Percentiles rank a stretch among this genome's conserved stretches.
Conservation (phyloP, 495 filamentous ascomycete genomes). For the Podospora pseudopauciseta region DNA sequence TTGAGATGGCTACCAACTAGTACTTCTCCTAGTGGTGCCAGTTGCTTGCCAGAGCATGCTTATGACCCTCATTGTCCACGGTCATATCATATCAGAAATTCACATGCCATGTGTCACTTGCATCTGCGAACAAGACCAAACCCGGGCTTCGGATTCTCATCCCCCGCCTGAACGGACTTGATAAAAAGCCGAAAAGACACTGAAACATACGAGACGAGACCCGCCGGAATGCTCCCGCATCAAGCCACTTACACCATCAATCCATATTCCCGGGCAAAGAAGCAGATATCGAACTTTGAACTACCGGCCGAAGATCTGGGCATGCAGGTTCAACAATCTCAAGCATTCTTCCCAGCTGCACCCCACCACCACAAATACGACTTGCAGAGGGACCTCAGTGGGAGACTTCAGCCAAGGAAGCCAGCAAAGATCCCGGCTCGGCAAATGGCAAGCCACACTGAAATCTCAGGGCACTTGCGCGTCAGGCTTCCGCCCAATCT, state of each 20-base stretch:
- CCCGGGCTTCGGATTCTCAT: background rate
- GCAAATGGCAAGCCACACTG: slow-evolving; percentile 28
- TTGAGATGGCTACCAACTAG: too few relatives aligned
- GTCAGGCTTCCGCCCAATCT: slow-evolving; percentile 11
- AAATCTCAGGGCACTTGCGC: slow-evolving; percentile 15
- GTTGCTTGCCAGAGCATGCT: too few relatives aligned
- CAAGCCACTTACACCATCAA: slow-evolving; percentile 11
- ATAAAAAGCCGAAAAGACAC: background rate
- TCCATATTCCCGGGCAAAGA: background rate
- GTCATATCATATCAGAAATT: background rate
- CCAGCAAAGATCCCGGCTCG: slow-evolving; percentile 24
- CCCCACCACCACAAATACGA: slow-evolving; percentile 13
- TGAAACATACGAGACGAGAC: background rate
- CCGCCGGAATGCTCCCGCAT: background rate
- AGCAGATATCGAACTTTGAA: background rate
- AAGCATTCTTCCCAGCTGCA: slow-evolving; percentile 11
- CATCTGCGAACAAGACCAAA: background rate
- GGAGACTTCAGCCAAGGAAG: background rate
- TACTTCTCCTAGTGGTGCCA: too few relatives aligned
- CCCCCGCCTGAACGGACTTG: background rate
- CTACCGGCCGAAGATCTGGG: slow-evolving; percentile 20
- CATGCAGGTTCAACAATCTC: slow-evolving; percentile 23
- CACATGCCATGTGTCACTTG: background rate
- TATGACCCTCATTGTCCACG: too few relatives aligned
- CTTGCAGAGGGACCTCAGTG: background rate